Evolutionary conservation across 164 flowering plant species (phyloP).

Genomic region (Sextonia rubra): DNA sequence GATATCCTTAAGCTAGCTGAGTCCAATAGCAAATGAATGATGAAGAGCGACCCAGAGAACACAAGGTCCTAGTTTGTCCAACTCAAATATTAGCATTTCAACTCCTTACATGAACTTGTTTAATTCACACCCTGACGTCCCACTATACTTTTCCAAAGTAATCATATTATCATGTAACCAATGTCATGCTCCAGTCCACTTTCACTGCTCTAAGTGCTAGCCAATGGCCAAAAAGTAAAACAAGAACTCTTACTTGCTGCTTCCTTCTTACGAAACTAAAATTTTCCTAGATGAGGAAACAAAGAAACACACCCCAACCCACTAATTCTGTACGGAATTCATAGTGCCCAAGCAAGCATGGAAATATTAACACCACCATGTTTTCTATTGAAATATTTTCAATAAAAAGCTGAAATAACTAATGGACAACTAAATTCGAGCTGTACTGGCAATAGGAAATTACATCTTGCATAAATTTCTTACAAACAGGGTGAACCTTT

Average conservation of each 20-base stretch:
- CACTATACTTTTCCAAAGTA: constrained; percentile 6
- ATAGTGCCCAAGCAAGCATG: background rate
- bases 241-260: too few species aligned
- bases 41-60: too few species aligned
- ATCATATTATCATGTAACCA: background rate
- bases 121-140: constrained; percentile 16
- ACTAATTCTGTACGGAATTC: constrained; percentile 3
- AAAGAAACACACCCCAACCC: too few species aligned
- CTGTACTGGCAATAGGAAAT: constrained; percentile 61
- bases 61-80: constrained; percentile 35
- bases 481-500: constrained; percentile 98
- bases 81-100: constrained; percentile 10
- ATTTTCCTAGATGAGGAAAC: too few species aligned
- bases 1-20: too few species aligned
- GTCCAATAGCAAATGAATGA: too few species aligned
- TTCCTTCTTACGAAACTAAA: too few species aligned
- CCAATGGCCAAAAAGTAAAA: background rate
- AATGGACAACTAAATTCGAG: constrained; percentile 42
- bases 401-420: constrained; percentile 29
- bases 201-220: constrained; percentile 1
- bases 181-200: constrained; percentile 7
- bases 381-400: constrained; percentile 4
- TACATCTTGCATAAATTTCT: constrained; percentile 99
- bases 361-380: constrained; percentile 14
- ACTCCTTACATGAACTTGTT: constrained; percentile 30